These are phyloP conservation scores for Bacidia rubella DNA, from an alignment of 495 filamentous ascomycete genomes.

Conservation along the genomic window DNA sequence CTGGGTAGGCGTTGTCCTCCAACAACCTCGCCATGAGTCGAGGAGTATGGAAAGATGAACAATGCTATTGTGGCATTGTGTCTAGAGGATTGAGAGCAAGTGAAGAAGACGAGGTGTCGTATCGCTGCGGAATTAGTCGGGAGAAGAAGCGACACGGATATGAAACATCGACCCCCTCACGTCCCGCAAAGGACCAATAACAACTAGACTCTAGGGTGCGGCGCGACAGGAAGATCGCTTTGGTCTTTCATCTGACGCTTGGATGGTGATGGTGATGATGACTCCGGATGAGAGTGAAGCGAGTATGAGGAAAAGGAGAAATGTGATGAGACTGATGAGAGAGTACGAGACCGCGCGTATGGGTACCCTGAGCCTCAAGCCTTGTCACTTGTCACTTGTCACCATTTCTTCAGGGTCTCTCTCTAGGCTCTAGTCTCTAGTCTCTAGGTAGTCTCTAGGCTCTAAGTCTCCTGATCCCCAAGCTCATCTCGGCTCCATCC, in stretches of 20 bases:
- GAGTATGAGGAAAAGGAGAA: too few species aligned
- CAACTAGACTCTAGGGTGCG: neutral
- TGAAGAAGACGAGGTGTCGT: neutral
- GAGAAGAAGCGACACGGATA: neutral
- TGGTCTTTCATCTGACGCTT: too few species aligned
- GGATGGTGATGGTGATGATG: too few species aligned
- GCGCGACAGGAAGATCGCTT: neutral
- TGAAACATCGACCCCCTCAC: neutral
- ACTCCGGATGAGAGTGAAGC: too few species aligned
- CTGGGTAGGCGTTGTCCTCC: slow-evolving; percentile 11
- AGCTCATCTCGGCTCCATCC: neutral
- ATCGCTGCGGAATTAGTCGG: neutral
- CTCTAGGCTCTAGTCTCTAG: too few species aligned
- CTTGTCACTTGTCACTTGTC: too few species aligned
- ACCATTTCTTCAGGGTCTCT: too few species aligned
- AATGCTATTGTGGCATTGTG: slow-evolving; percentile 3
- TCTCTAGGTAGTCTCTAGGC: too few species aligned
- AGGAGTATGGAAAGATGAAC: neutral
- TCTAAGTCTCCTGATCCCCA: neutral
- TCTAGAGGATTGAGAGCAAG: neutral
- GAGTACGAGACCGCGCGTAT: too few species aligned
- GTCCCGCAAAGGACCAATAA: neutral
- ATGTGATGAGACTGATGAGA: too few species aligned
- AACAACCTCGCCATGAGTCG: slow-evolving; percentile 13
- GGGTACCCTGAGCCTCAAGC: too few species aligned